Evolutionary conservation across 2,329 filamentous ascomycete species (phyloP).

Genomic region (Pseudogymnoascus sp.): DNA sequence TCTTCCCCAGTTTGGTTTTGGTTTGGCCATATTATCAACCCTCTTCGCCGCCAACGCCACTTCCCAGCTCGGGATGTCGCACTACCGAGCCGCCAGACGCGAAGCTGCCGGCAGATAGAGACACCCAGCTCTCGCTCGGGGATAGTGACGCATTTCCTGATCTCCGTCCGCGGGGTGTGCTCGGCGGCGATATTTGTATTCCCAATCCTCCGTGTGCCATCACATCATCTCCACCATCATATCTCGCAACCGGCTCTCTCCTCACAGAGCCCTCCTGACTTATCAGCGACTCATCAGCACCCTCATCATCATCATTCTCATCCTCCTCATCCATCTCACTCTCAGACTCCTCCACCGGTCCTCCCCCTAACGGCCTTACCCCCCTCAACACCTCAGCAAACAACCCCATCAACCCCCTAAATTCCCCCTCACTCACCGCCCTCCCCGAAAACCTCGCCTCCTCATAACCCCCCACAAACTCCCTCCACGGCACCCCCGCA

Average conservation of each 20-base stretch:
- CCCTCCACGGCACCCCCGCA: conserved; percentile 38
- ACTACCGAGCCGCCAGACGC: not conserved
- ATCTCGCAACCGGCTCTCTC: not conserved
- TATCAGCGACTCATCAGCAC: conserved; percentile 9
- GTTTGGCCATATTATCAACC: not conserved
- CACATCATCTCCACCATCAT: not conserved
- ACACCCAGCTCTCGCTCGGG: not conserved
- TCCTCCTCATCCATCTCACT: not conserved
- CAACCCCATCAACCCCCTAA: conserved; percentile 70
- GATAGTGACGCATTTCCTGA: not conserved
- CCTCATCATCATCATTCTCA: conserved; percentile 6
- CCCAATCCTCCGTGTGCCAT: not conserved
- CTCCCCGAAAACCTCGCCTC: conserved; percentile 70
- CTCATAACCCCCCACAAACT: conserved; percentile 74
- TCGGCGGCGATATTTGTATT: not conserved
- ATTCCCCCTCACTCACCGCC: conserved; percentile 60
- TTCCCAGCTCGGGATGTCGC: not conserved
- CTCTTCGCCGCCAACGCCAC: not conserved
- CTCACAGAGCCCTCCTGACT: not conserved
- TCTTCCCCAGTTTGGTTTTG: not conserved
- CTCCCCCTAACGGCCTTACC: conserved; percentile 47
- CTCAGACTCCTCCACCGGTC: conserved; percentile 34
- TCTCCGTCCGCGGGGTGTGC: not conserved
- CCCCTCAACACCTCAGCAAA: conserved; percentile 73
- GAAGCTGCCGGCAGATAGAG: not conserved